Base-by-base conservation (phyloP, 2,329 filamentous ascomycete genomes). In the Talaromyces sp. region DNA sequence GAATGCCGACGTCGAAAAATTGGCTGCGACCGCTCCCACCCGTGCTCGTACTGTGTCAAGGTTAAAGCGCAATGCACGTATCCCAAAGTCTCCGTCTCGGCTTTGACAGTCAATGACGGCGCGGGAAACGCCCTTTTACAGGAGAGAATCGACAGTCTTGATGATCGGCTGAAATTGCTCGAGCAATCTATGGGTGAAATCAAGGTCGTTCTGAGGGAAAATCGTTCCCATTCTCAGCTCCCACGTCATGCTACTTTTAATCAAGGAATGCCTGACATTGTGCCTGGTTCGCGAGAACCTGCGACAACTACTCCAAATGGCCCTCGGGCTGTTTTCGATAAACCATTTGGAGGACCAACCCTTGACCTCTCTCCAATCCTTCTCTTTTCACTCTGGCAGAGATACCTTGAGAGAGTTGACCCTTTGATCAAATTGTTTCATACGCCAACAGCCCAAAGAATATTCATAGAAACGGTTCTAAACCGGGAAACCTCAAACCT, bases 371-470 rank as follows among this genome's bases (percentile, higher is more conserved):
- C 50, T 59, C 2, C 11, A 56, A 14, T 43, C 38, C 4, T 57
- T 64, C 26, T 55, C 56, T 4, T 59, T 60, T 7, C 58, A 11
- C 29, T 67, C 7, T 69, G 65, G 67, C 66, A 68, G 49, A 64
- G 32, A 27, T 69, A 66, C 38, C 21, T 69, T 21, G 64, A 67
- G 14, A 56, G 56, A 10, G 80, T 86, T 17, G 83, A 86, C 67
- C 82, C 83, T 0, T 66, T 86, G 3, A 72, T 85, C 63, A 85
- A 85, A 64, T 74, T 85, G 3, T 69, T 85, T 14, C 84, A 86
- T 66, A 72, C 80, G 1, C 82, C 83, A 1, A 81, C 78, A 9
- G 71, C 80, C 19, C 78, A 82, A 64, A 75, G 76, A 4, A 77
- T 75, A 0, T 69, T 86, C n/a, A 65, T 80, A 26, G 71, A 77